A percentile compares a stretch with the other conserved stretches of the same genome.
phyloP scores from a whole-genome alignment of 164 flowering plant species.

The grape (Vitis vinifera) region DNA sequence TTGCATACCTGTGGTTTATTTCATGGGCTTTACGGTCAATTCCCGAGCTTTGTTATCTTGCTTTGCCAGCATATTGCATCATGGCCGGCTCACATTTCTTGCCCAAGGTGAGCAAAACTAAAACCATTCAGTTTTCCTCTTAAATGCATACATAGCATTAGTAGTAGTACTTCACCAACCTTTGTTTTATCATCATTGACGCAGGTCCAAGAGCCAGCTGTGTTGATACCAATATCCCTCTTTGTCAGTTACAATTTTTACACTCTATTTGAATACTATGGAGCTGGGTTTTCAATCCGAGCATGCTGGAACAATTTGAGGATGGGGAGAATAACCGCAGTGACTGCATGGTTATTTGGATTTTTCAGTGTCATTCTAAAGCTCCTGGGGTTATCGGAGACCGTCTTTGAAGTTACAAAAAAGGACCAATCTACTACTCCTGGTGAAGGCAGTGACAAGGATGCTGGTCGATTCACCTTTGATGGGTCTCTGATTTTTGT shows the following conservation, averaged over 20 bases:
- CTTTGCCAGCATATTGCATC: conserved; percentile 56
- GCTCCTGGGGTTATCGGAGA: conserved; percentile 44
- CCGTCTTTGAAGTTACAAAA: conserved; percentile 44
- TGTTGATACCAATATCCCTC: background rate
- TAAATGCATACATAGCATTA: too few relatives aligned
- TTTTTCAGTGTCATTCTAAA: conserved; percentile 28
- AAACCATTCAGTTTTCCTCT: too few relatives aligned
- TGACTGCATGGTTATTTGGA: conserved; percentile 44
- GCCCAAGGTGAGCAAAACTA: conserved; percentile 42
- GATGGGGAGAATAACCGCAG: conserved; percentile 32
- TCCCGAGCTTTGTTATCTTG: conserved; percentile 50
- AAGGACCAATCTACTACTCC: conserved; percentile 28
- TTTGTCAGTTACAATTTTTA: conserved; percentile 28
- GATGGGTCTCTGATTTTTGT: conserved; percentile 46
- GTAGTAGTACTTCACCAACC: too few relatives aligned
- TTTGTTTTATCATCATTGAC: too few relatives aligned
- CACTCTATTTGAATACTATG: conserved; percentile 37
- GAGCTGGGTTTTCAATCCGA: conserved; percentile 21
- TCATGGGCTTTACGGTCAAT: conserved; percentile 39
- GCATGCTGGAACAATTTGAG: conserved; percentile 61
- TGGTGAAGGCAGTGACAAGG: background rate
- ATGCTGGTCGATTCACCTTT: conserved; percentile 41
- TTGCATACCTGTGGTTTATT: conserved; percentile 27
- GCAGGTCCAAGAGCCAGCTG: too few relatives aligned
- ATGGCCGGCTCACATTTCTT: conserved; percentile 45